Evolutionary conservation across 768 basidiomycete genomes (phyloP).

Genomic region (Tricholoma sp.): DNA sequence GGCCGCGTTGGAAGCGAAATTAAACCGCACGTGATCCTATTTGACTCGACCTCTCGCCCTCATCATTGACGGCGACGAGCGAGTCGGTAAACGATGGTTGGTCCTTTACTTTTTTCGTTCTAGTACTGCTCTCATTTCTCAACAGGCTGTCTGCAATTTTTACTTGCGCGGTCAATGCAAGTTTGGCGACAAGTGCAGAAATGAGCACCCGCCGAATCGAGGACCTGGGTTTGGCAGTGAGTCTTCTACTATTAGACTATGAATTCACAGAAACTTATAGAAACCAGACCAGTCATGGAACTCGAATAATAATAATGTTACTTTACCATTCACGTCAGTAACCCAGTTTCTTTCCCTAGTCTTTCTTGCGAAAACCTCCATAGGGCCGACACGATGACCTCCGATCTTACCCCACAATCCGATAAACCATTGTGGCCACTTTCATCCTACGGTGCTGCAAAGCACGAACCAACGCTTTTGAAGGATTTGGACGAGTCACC

Average conservation of each 20-base stretch:
- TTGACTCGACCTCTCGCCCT: neutral
- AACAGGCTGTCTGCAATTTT: slow-evolving; percentile 55
- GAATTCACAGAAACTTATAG: neutral
- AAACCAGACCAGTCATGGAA: slow-evolving; percentile 40
- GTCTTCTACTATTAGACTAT: slow-evolving; percentile 18
- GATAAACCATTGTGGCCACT: slow-evolving; percentile 81
- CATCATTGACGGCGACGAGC: neutral
- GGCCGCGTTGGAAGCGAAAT: neutral
- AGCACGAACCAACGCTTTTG: slow-evolving; percentile 65
- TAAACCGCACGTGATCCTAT: neutral
- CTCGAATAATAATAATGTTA: slow-evolving; percentile 16
- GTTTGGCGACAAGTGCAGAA: slow-evolving; percentile 61
- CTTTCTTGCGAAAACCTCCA: neutral
- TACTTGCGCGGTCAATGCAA: slow-evolving; percentile 61
- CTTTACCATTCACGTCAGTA: slow-evolving; percentile 26
- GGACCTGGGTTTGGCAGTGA: slow-evolving; percentile 43
- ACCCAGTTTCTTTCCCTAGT: neutral
- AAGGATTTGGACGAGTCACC: slow-evolving; percentile 64
- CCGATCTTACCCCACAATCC: slow-evolving; percentile 51
- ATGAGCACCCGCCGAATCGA: slow-evolving; percentile 52
- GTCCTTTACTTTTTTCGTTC: neutral
- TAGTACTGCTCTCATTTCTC: neutral
- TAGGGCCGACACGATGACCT: slow-evolving; percentile 58
- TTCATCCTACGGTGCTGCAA: slow-evolving; percentile 73
- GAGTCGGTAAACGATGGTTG: slow-evolving; percentile 11